phyloP scores from a whole-genome alignment of 805 yeast species.

The Candida tallmaniae region DNA sequence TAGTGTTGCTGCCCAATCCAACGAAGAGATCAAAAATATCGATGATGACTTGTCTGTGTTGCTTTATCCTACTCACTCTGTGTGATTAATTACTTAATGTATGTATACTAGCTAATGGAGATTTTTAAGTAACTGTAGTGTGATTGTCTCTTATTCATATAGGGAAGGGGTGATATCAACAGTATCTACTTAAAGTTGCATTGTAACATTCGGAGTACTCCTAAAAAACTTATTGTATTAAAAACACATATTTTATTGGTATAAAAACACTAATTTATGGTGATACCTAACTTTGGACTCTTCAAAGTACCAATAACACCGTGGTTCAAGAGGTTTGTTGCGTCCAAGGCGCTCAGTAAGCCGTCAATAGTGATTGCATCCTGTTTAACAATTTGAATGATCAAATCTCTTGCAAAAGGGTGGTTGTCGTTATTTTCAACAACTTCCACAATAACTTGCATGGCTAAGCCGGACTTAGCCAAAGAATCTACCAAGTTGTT shows the following conservation, averaged over 20 bases:
- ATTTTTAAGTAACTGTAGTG: no score
- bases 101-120: no score
- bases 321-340: slow-evolving; percentile 14
- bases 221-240: no score
- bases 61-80: no score
- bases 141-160: no score
- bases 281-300: slow-evolving; percentile 15
- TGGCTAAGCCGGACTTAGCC: slow-evolving; percentile 24
- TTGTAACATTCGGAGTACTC: slow-evolving; percentile 28
- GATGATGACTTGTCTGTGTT: neutral
- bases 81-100: no score
- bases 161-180: neutral
- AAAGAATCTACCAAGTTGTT: slow-evolving; percentile 23
- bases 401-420: slow-evolving; percentile 22
- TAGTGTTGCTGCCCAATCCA: slow-evolving; percentile 34
- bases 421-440: slow-evolving; percentile 18
- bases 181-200: slow-evolving; percentile 21
- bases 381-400: slow-evolving; percentile 16
- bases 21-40: neutral
- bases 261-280: slow-evolving; percentile 34
- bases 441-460: slow-evolving; percentile 20
- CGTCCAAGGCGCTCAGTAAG: slow-evolving; percentile 13
- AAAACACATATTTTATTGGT: neutral
- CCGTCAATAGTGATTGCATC: slow-evolving; percentile 16
- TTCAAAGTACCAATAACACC: slow-evolving; percentile 13